These are phyloP conservation scores for Fraxinus latifolia DNA, from an alignment of 305 asterid genomes.

Conservation along the genomic window DNA sequence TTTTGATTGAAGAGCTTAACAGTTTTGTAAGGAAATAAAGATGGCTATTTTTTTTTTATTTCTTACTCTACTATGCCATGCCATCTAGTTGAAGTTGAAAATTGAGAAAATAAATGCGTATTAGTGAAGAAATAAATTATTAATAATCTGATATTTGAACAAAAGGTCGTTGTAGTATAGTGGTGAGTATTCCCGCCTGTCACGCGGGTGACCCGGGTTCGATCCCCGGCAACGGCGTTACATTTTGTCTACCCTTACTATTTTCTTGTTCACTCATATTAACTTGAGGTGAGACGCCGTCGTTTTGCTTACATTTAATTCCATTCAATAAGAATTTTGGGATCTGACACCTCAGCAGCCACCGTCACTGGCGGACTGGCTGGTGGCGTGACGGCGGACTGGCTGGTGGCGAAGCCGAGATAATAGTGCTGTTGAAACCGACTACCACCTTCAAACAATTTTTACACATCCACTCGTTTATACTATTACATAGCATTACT, in stretches of 20 bases:
- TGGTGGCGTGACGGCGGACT: background rate
- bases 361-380: background rate
- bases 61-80: background rate
- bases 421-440: background rate
- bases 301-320: background rate
- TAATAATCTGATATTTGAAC: too few relatives aligned
- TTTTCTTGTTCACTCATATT: background rate
- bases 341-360: background rate
- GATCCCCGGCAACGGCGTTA: slow-evolving; percentile 49
- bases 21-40: background rate
- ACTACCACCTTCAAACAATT: background rate
- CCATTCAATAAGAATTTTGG: background rate
- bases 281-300: background rate
- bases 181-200: slow-evolving; percentile 53
- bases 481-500: background rate
- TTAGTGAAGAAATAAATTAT: too few relatives aligned
- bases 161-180: slow-evolving; percentile 42
- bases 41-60: too few relatives aligned
- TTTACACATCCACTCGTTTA: background rate
- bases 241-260: background rate
- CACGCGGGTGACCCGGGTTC: slow-evolving; percentile 60
- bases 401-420: background rate
- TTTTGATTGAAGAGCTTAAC: too few relatives aligned
- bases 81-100: too few relatives aligned
- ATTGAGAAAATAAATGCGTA: too few relatives aligned